Base-by-base conservation (phyloP, 805 yeast genomes). In the Barnettozyma sucrosica region DNA sequence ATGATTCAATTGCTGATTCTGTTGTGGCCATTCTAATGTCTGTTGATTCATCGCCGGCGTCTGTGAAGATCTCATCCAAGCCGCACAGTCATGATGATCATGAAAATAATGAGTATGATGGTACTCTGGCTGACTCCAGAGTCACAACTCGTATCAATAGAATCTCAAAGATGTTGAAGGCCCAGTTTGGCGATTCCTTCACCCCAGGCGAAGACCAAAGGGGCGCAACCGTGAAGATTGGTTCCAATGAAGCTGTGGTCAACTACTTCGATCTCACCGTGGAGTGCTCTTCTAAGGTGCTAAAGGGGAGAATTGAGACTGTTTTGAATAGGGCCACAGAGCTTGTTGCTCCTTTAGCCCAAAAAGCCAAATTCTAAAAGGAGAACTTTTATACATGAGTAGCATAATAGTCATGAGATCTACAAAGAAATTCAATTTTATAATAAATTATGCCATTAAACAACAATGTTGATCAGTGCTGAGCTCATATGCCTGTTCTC, bases 1-100 rank as follows among this genome's bases (percentile, higher is more conserved):
- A 86, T 51, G 99, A 93, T 59, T 84, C 97, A 0, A 79, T 93
- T 52, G 99, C 99, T 0, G 99, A 93, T 61, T 83, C 96, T 14
- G 85, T 89, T 1, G 78, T 93, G 49, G 97, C 97, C 0, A 89
- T 93, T 34, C 66, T 93, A 28, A 76, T 92, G 66, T 87, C 96
- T 40, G 93, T 92, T 37, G 99, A 93, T 63, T 83, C 96, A 0
- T 82, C 96, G 0, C 97, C 97, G 10, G 95, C 97, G 2, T 88
- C 97, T 7, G 96, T 93, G 25, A 93, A 92, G 62, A 65, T 89
- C 53, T 81, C 96, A 13, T 81, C 95, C 6, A 75, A 75, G 46
- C 53, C 72, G 2, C 81, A 85, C 53, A 51, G 59, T 1, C 85
- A 81, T 61, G 61, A 55, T 5, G 72, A 67, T 49, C 48, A 51